Percentiles rank a stretch among this genome's conserved stretches.
These are phyloP conservation scores for Hypoxylon rubiginosum DNA, from an alignment of 2,329 filamentous ascomycete species.

Conservation along the genomic window DNA sequence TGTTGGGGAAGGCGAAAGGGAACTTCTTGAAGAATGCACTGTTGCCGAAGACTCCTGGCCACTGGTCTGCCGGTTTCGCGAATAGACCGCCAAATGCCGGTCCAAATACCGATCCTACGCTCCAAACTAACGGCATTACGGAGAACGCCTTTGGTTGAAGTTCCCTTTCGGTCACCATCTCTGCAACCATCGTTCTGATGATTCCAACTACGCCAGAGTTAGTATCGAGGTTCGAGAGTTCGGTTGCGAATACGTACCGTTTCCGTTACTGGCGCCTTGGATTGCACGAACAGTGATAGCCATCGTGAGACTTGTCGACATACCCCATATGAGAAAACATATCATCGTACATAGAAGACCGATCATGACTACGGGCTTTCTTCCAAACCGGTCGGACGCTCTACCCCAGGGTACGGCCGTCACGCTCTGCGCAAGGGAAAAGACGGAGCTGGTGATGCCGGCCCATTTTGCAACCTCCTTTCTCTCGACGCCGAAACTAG, in stretches of 20 bases:
- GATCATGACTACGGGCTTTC: conserved; percentile 83
- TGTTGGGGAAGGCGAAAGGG: conserved; percentile 87
- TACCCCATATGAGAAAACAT: conserved; percentile 84
- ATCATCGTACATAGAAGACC: conserved; percentile 85
- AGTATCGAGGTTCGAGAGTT: conserved; percentile 26
- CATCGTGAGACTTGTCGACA: conserved; percentile 84
- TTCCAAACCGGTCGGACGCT: conserved; percentile 81
- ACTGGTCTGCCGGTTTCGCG: conserved; percentile 82
- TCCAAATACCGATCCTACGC: conserved; percentile 87
- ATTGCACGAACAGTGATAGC: conserved; percentile 82
- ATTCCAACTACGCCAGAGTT: conserved; percentile 76
- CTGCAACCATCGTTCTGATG: conserved; percentile 90
- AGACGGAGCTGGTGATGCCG: conserved; percentile 79
- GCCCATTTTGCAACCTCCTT: conserved; percentile 84
- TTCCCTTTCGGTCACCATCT: conserved; percentile 89
- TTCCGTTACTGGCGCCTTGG: conserved; percentile 89
- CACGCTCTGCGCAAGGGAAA: conserved; percentile 78
- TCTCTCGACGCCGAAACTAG: conserved; percentile 78
- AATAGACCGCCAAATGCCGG: conserved; percentile 90
- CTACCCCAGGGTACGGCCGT: conserved; percentile 83
- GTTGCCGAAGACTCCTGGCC: conserved; percentile 77
- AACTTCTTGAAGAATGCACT: conserved; percentile 78
- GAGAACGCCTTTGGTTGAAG: conserved; percentile 91
- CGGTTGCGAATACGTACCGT: conserved; percentile 63
- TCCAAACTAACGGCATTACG: conserved; percentile 93